Base-by-base conservation (phyloP, 352 stramenopile genomes). In the Thalassiosira exigua region DNA sequence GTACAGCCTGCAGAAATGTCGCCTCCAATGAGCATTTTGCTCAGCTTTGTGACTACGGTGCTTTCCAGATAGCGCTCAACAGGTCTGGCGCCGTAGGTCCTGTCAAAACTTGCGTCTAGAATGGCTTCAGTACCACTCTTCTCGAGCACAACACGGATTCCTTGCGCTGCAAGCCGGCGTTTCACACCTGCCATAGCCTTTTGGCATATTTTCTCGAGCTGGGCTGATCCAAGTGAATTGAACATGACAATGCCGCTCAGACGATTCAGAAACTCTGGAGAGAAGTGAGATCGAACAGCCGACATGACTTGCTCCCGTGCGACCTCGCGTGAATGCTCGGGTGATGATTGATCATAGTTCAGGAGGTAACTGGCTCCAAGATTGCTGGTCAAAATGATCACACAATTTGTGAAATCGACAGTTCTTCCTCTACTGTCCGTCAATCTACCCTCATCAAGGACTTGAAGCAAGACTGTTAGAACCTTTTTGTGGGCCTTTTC, bases 361-460 rank as follows among this genome's bases (percentile, higher is more conserved):
- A 97, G 82, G 42, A 99, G 82, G 32, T 95, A 93, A 67, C 97
- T 89, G 0, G 96, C 94, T n/a, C 96, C 96, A 72, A 98, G 92
- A 85, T 99, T 99, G 0, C 92, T 97, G 30, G 97, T 99, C 83
- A 99, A 93, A 81, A 99, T 98, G 52, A 99, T 94, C 50, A 99
- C 95, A 0, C 96, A 96, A 79, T 99, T 99, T 0, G 91, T 94
- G 74, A 99, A 99, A 68, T 98, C 96, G 3, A 99, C 95, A n/a
- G 95, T 98, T 21, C 95, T 86, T 57, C 96, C 96, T 75, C 98
- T 94, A 29, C 89, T 95, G 80, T 99, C 97, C 3, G 97, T 99
- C 44, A 99, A 77, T 3, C 97, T 94, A 14, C 97, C 97, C 82
- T 99, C 97, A 77, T 99, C 97, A 1, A 99, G 85, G 5, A 99